Evolutionary conservation across 257 asterid species (phyloP).

Genomic region (Penstemon newberryi): DNA sequence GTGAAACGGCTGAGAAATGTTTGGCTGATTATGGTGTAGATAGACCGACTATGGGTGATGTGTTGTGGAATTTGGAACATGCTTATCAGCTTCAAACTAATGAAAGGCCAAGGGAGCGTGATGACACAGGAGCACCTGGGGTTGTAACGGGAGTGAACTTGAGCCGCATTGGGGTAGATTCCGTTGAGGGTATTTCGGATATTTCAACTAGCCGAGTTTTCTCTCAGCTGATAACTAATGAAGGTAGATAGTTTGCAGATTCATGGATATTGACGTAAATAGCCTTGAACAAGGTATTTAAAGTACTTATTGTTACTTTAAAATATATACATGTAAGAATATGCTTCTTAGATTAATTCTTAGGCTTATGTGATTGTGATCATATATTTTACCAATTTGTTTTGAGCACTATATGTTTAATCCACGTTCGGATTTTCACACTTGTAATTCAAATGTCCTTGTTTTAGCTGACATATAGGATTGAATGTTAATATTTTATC

Average conservation of each 20-base stretch:
- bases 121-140: slow-evolving; percentile 27
- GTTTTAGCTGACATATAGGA: no score
- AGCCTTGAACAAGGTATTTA: no score
- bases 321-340: no score
- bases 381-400: no score
- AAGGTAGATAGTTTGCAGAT: slow-evolving; percentile 51
- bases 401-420: no score
- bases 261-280: no score
- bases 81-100: slow-evolving; percentile 66
- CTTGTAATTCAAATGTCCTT: no score
- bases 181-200: slow-evolving; percentile 45
- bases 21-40: slow-evolving; percentile 71
- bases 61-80: slow-evolving; percentile 78
- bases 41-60: slow-evolving; percentile 80
- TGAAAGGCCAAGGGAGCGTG: slow-evolving; percentile 26
- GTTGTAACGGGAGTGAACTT: slow-evolving; percentile 20
- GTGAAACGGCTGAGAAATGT: slow-evolving; percentile 77
- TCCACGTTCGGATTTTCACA: no score
- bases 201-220: slow-evolving; percentile 67
- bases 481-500: no score
- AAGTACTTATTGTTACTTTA: no score
- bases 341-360: no score
- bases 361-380: no score
- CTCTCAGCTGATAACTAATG: slow-evolving; percentile 70
- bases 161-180: slow-evolving; percentile 18